Evolutionary conservation across 2,329 filamentous ascomycete species (phyloP).

Genomic region (Alternaria panax): DNA sequence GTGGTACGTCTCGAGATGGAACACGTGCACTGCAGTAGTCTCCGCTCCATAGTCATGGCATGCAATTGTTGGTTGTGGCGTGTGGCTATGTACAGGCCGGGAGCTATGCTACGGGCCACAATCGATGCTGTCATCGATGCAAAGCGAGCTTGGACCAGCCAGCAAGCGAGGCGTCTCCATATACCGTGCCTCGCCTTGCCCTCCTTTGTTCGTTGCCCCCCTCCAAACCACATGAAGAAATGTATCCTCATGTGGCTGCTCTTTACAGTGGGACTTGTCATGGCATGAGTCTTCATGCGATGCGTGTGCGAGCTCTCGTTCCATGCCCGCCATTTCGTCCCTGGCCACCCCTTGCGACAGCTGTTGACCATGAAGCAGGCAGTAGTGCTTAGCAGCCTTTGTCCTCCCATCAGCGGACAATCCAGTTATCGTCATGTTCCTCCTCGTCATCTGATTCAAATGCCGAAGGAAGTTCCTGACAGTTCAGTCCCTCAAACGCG

Average conservation of each 20-base stretch:
- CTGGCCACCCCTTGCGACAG: not conserved
- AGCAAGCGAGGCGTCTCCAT: not conserved
- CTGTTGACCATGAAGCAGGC: not conserved
- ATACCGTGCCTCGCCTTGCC: not conserved
- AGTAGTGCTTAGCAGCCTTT: not conserved
- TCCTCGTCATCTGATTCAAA: conserved; percentile 36
- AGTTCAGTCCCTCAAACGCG: conserved; percentile 15
- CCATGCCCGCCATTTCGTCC: not conserved
- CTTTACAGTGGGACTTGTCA: not conserved
- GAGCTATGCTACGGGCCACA: conserved; percentile 3
- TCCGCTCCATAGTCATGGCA: conserved; percentile 24
- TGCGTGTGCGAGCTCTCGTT: not conserved
- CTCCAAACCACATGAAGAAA: not conserved
- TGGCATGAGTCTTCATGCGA: not conserved
- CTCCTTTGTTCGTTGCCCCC: not conserved
- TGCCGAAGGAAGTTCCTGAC: conserved; percentile 29
- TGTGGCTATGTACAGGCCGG: not conserved
- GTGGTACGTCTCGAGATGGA: conserved; percentile 13
- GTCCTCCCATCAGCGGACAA: not conserved
- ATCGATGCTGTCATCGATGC: conserved; percentile 16
- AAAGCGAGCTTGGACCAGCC: conserved; percentile 7
- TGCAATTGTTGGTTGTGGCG: conserved; percentile 8
- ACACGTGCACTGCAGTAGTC: conserved; percentile 19
- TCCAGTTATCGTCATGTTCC: conserved; percentile 5
- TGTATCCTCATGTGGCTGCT: not conserved